phyloP scores from a whole-genome alignment of 768 basidiomycete species.

The Trametes cubensis region DNA sequence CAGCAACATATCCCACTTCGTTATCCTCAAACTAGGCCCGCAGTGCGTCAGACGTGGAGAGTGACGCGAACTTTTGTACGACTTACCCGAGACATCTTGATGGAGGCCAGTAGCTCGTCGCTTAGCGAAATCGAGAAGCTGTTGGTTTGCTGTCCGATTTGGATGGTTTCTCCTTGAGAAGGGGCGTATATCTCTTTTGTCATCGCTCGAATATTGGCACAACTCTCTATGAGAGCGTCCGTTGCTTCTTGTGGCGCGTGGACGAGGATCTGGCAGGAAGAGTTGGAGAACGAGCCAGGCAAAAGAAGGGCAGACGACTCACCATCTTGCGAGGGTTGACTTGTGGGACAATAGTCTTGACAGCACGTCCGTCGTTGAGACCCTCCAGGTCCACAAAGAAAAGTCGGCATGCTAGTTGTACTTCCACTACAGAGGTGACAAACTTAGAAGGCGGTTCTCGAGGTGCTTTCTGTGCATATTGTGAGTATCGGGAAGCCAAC shows the following conservation, averaged over 20 bases:
- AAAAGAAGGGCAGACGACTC: conserved; percentile 22
- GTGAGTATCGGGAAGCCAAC: conserved; percentile 16
- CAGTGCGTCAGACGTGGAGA: not conserved
- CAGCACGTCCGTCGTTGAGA: conserved; percentile 92
- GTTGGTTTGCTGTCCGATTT: conserved; percentile 95
- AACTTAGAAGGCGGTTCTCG: conserved; percentile 93
- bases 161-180: conserved; percentile 68
- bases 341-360: conserved; percentile 95
- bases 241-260: conserved; percentile 73
- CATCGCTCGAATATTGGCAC: conserved; percentile 83
- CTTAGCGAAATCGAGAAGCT: conserved; percentile 94
- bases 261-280: conserved; percentile 75
- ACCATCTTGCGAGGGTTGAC: conserved; percentile 97
- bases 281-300: conserved; percentile 6
- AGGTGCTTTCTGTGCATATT: conserved; percentile 58
- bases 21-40: conserved; percentile 90
- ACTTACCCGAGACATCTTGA: conserved; percentile 87
- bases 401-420: conserved; percentile 83
- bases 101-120: conserved; percentile 76
- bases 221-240: conserved; percentile 74
- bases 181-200: conserved; percentile 92
- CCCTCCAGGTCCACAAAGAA: conserved; percentile 97
- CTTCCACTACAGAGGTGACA: conserved; percentile 70
- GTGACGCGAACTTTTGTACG: not conserved
- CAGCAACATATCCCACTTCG: conserved; percentile 91